Percentiles rank a stretch among this genome's conserved stretches.
Evolutionary conservation across 495 filamentous ascomycete genomes (phyloP).

Genomic region (Tetracladium marchalianum): DNA sequence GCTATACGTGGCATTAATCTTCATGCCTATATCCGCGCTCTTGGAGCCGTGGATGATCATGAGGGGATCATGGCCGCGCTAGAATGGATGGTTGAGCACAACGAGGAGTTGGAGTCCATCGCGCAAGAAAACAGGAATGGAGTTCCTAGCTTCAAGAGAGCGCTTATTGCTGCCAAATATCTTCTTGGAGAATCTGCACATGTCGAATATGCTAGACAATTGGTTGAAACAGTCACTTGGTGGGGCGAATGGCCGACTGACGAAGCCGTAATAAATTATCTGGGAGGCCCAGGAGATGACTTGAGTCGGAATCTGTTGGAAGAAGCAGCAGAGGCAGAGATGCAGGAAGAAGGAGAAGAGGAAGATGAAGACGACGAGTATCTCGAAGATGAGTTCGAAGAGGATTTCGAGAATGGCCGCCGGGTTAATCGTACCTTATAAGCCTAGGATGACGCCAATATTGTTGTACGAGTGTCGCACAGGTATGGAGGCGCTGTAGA

Average conservation of each 20-base stretch:
- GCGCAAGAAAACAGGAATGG: slow-evolving; percentile 9
- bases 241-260: slow-evolving; percentile 21
- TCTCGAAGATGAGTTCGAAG: too few relatives aligned
- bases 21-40: slow-evolving; percentile 42
- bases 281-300: neutral
- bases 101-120: slow-evolving; percentile 9
- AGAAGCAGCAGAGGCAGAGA: too few relatives aligned
- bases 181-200: slow-evolving; percentile 1
- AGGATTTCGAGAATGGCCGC: too few relatives aligned
- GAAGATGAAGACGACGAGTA: too few relatives aligned
- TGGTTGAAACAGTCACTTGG: slow-evolving; percentile 6
- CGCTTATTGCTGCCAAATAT: slow-evolving; percentile 10
- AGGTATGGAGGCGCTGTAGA: too few relatives aligned
- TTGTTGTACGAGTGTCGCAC: too few relatives aligned
- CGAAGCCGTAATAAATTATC: slow-evolving; percentile 10
- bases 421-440: too few relatives aligned
- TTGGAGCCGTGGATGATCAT: slow-evolving; percentile 39
- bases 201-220: slow-evolving; percentile 1
- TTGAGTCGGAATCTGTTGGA: slow-evolving; percentile 26
- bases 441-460: too few relatives aligned
- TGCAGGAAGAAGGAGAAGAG: too few relatives aligned
- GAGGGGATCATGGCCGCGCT: slow-evolving; percentile 39
- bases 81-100: slow-evolving; percentile 37
- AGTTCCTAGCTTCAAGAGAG: neutral
- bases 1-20: slow-evolving; percentile 24